A percentile compares a stretch with the other conserved stretches of the same genome.
Conservation (phyloP, 768 basidiomycete species). For the Fibroporia radiculosa region DNA sequence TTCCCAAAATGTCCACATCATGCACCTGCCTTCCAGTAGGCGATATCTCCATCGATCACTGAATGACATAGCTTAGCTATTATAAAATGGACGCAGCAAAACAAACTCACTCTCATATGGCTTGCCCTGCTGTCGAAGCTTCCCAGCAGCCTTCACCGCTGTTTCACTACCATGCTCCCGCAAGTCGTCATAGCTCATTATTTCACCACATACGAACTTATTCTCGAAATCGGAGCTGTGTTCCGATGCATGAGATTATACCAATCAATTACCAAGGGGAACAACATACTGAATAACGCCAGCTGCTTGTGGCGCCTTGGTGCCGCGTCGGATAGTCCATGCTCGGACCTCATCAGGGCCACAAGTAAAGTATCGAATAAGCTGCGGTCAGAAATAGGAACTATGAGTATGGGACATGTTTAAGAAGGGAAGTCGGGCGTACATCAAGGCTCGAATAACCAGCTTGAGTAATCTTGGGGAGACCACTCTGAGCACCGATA, state of each 20-base stretch:
- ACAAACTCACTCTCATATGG: slow-evolving; percentile 79
- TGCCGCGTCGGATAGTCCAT: slow-evolving; percentile 93
- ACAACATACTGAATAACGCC: slow-evolving; percentile 88
- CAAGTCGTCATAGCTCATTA: slow-evolving; percentile 88
- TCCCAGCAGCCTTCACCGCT: slow-evolving; percentile 91
- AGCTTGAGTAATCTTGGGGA: slow-evolving; percentile 92
- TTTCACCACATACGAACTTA: slow-evolving; percentile 96
- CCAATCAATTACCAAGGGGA: background rate
- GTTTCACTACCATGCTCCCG: slow-evolving; percentile 86
- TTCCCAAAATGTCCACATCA: slow-evolving; percentile 2
- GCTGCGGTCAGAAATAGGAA: slow-evolving; percentile 30
- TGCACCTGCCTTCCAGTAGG: slow-evolving; percentile 75
- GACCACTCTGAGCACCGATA: slow-evolving; percentile 62
- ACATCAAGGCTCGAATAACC: slow-evolving; percentile 87
- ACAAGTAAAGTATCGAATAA: slow-evolving; percentile 96
- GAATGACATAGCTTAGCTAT: background rate
- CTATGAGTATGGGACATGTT: background rate
- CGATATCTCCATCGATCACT: slow-evolving; percentile 89
- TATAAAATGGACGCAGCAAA: background rate
- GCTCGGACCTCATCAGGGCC: slow-evolving; percentile 96
- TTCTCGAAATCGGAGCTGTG: slow-evolving; percentile 91
- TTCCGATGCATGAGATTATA: background rate
- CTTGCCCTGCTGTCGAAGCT: slow-evolving; percentile 93
- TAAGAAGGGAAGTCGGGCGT: slow-evolving; percentile 19
- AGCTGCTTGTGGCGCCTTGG: slow-evolving; percentile 94